Evolutionary conservation across 352 stramenopile species (phyloP).

Genomic region (Peronosclerospora sorghi): DNA sequence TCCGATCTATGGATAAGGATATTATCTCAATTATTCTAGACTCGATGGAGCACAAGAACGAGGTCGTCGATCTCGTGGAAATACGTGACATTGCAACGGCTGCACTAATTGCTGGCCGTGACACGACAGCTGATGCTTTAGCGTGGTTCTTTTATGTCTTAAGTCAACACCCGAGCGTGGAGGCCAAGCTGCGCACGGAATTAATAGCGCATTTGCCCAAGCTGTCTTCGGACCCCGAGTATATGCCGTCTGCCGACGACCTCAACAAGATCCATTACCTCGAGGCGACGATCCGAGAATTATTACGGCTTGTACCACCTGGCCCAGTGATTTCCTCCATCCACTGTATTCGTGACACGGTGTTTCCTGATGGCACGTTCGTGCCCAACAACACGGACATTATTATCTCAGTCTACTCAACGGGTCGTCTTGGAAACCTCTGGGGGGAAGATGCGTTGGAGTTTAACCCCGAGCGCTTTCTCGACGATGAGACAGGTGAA

Average conservation of each 20-base stretch:
- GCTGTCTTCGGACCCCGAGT: conserved; percentile 10
- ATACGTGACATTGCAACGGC: conserved; percentile 57
- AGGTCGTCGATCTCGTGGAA: conserved; percentile 21
- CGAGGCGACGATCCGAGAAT: conserved; percentile 43
- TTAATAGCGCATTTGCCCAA: conserved; percentile 25
- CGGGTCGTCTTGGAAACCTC: conserved; percentile 30
- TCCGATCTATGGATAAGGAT: conserved; percentile 6
- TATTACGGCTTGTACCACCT: conserved; percentile 41
- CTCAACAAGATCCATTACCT: conserved; percentile 29
- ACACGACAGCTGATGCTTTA: conserved; percentile 60
- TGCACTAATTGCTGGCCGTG: conserved; percentile 52
- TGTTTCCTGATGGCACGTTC: conserved; percentile 50
- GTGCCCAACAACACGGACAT: conserved; percentile 32
- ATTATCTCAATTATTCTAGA: conserved; percentile 27
- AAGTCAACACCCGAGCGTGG: conserved; percentile 32
- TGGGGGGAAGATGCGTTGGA: conserved; percentile 37
- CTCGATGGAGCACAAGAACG: conserved; percentile 11
- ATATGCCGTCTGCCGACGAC: conserved; percentile 24
- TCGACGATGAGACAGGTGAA: conserved; percentile 25
- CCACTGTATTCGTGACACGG: conserved; percentile 30
- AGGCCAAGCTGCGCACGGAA: conserved; percentile 31
- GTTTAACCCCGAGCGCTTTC: conserved; percentile 44
- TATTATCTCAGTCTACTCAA: conserved; percentile 34
- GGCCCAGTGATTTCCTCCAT: conserved; percentile 22
- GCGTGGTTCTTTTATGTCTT: conserved; percentile 58